Conservation (phyloP, 2,329 filamentous ascomycete species). For the Ustilaginoidea virens region DNA sequence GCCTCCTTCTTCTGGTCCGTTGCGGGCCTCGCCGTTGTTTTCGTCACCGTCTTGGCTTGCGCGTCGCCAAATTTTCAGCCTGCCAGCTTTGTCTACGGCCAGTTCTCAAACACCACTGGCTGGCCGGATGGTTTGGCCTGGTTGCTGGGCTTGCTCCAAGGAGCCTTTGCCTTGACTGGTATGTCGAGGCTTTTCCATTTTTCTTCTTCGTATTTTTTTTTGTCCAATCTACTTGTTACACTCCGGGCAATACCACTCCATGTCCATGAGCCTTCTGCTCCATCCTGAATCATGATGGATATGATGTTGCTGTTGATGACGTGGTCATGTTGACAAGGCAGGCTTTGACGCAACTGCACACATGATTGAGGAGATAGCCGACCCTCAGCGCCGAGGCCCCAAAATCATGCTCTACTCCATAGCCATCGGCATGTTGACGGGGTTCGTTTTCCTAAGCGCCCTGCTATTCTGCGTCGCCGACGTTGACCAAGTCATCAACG, state of each 20-base stretch:
- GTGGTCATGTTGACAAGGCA: neutral
- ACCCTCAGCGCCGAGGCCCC: slow-evolving; percentile 41
- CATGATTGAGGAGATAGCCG: slow-evolving; percentile 44
- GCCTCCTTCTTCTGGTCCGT: slow-evolving; percentile 58
- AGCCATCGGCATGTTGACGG: slow-evolving; percentile 45
- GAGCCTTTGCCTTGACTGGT: slow-evolving; percentile 30
- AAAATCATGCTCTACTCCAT: slow-evolving; percentile 54
- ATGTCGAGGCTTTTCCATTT: neutral
- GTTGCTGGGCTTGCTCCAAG: slow-evolving; percentile 37
- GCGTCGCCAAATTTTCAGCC: slow-evolving; percentile 49
- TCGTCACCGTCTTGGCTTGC: slow-evolving; percentile 51
- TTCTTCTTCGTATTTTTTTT: neutral
- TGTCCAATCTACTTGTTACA: no score
- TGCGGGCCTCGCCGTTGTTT: slow-evolving; percentile 52
- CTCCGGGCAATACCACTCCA: no score
- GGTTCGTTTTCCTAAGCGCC: slow-evolving; percentile 45
- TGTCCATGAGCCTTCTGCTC: no score
- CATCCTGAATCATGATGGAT: no score
- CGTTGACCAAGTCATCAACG: slow-evolving; percentile 38
- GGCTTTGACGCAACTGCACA: slow-evolving; percentile 34
- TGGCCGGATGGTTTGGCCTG: slow-evolving; percentile 54
- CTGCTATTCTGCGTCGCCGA: slow-evolving; percentile 49
- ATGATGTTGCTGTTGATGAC: no score
- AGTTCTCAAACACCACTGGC: slow-evolving; percentile 52
- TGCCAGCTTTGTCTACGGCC: slow-evolving; percentile 47